Evolutionary conservation across 768 basidiomycete genomes (phyloP), one percentile per base, ranked within the genome.

Genomic region (Pleurotus cornucopiae): DNA sequence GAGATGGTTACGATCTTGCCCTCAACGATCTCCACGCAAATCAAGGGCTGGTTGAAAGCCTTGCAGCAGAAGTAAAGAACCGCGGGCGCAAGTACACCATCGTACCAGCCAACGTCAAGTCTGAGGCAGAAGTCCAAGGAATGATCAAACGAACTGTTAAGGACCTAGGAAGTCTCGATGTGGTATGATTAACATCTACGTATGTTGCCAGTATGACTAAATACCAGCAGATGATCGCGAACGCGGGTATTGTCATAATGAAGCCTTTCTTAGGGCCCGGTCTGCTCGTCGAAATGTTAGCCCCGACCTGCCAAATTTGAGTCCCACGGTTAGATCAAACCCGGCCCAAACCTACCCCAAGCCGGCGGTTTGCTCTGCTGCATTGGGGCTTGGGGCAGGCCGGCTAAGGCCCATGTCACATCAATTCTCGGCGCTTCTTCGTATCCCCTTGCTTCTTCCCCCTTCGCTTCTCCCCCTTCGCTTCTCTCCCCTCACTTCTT

Each of bases 1-100:
- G 63, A 9, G 80, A 78, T 53, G 80, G 81, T 3, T 76, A 71
- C 59, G 68, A 78, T 46, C 60, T 82, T 41, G 74, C 71, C n/a
- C 58, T 81, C 46, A 80, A 76, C 18, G 82, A 80, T 57, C 62
- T 78, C 5, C 59, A 67, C 0, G 58, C 64, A 0, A 68, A 70
- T 41, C 57, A 49, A 3, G 61, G 64, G 4, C 55, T 65, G 14
- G 63, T 81, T 0, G 62, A 65, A 12, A 49, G 59, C 12, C 59
- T 74, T 2, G 62, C 63, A 0, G 14, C 56, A 0, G 68, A 74
- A 21, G 67, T 77, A 9, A 58, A 57, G 4, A 61, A 62, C 9
- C 57, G 57, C 5, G 76, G 75, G 6, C 56, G 60, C 9, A 46
- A 61, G 30, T 61, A 62, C 2, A 53, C 56, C 2, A 52, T 63